These are phyloP conservation scores for Xylaria grammica DNA, from an alignment of 495 filamentous ascomycete genomes.

Conservation along the genomic window DNA sequence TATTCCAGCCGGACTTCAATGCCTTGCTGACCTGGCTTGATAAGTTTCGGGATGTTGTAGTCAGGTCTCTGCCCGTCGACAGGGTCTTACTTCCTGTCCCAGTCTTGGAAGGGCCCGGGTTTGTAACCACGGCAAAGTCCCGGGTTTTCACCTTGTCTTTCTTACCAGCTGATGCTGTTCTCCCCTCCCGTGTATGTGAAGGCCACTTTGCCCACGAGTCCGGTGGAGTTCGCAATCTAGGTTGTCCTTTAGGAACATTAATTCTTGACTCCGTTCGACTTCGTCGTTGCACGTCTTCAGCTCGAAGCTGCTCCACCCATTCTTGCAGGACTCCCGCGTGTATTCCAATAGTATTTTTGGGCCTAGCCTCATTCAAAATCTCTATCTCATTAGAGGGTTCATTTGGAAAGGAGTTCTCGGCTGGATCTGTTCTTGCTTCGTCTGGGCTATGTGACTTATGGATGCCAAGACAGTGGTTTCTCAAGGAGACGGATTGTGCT, in stretches of 20 bases:
- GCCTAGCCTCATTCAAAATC: constrained; percentile 5
- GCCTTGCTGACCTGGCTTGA: constrained; percentile 39
- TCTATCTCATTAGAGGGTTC: neutral
- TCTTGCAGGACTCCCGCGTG: constrained; percentile 34
- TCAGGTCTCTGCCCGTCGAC: constrained; percentile 18
- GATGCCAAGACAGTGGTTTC: neutral
- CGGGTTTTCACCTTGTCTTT: constrained; percentile 30
- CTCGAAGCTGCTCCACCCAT: constrained; percentile 40
- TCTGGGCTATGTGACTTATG: neutral
- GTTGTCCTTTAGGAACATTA: constrained; percentile 16
- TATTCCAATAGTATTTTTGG: constrained; percentile 26
- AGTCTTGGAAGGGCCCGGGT: constrained; percentile 19
- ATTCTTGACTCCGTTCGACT: constrained; percentile 16
- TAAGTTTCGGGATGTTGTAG: constrained; percentile 27
- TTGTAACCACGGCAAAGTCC: constrained; percentile 26
- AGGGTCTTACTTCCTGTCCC: constrained; percentile 17
- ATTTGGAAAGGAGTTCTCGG: neutral
- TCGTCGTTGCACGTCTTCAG: constrained; percentile 22
- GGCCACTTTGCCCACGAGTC: constrained; percentile 46
- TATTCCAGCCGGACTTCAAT: constrained; percentile 40
- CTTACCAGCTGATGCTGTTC: constrained; percentile 33
- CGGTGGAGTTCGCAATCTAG: constrained; percentile 32
- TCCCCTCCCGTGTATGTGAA: constrained; percentile 41
- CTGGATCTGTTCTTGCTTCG: neutral
- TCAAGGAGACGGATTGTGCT: neutral